Evolutionary conservation across 2,329 filamentous ascomycete genomes (phyloP), one percentile per base, ranked within the genome.

Genomic region (Fusarium humuli): DNA sequence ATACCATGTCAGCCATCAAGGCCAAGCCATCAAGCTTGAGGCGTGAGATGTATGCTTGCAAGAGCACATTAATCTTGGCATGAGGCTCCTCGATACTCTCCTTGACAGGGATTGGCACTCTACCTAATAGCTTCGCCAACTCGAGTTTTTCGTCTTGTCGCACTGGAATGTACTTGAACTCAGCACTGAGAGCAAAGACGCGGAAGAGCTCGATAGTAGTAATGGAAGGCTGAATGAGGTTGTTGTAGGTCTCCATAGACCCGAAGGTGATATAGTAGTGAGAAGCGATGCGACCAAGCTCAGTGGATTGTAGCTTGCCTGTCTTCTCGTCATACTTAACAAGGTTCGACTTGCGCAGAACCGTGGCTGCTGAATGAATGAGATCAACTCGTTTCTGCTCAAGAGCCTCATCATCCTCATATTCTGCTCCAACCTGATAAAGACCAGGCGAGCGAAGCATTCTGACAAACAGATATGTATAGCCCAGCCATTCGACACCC

Each of bases 121-220:
- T 88, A 12, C 92, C 91, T 23, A 99, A 86, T 32, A 99, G 85
- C 79, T 98, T 98, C 7, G 94, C 94, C 56, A 99, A 86, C 80
- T 99, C 96, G 32, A 99, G 85, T 83, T 98, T 98, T 84, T 99
- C 96, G 75, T 99, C 96, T 77, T 98, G 94, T 44, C 96, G 92
- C 37, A 99, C 95, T 3, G 96, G 96, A 44, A 99, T 99, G 80
- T 97, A 99, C 81, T 98, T 98, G 86, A 99, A 99, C 80, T 99
- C 96, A 58, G 97, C 94, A 77, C 96, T 98, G 37, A 98, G 87
- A 14, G 97, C 92, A 78, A 99, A 99, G 29, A 99, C 91, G 44
- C 97, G 91, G 89, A 99, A 98, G 44, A 99, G 87, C 81, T 99
- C 96, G 70, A 99, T 97, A 8, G 93, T 93, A 27, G 92, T 94